phyloP scores from a whole-genome alignment of 140 eudicot species.

The Bidens hawaiensis region DNA sequence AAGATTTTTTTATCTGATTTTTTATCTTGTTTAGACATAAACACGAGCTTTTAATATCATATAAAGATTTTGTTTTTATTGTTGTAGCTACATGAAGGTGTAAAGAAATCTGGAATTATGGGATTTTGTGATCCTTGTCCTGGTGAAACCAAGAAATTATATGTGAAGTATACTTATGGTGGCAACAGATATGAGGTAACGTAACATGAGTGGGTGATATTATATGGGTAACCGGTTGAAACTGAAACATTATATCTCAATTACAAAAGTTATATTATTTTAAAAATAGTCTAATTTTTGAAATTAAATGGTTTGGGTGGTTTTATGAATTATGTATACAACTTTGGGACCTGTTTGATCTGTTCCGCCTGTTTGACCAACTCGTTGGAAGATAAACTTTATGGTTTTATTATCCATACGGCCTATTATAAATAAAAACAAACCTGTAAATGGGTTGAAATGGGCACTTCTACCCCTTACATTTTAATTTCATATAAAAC shows the following conservation, averaged over 20 bases:
- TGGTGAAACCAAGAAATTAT: constrained; percentile 60
- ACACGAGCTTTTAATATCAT: not conserved
- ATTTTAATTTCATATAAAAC: not conserved
- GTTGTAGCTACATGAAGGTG: constrained; percentile 90
- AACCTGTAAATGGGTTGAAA: not conserved
- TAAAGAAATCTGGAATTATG: constrained; percentile 96
- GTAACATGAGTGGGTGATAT: not conserved
- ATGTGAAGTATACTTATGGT: constrained; percentile 57
- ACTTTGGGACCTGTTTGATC: not conserved
- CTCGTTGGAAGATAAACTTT: not conserved
- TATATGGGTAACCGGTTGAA: not conserved
- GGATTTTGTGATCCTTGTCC: constrained; percentile 99
- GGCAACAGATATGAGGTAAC: constrained; percentile 60
- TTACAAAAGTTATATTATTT: not conserved
- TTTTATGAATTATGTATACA: not conserved
- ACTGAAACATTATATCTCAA: not conserved
- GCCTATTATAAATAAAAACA: not conserved
- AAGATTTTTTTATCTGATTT: no score
- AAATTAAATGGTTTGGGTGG: not conserved
- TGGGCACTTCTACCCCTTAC: not conserved
- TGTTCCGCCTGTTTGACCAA: not conserved
- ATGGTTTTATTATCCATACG: not conserved
- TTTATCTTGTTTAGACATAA: not conserved
- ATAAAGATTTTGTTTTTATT: not conserved
- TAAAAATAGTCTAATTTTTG: not conserved